Evolutionary conservation across 257 asterid species (phyloP).

Genomic region (Plantago elongata): DNA sequence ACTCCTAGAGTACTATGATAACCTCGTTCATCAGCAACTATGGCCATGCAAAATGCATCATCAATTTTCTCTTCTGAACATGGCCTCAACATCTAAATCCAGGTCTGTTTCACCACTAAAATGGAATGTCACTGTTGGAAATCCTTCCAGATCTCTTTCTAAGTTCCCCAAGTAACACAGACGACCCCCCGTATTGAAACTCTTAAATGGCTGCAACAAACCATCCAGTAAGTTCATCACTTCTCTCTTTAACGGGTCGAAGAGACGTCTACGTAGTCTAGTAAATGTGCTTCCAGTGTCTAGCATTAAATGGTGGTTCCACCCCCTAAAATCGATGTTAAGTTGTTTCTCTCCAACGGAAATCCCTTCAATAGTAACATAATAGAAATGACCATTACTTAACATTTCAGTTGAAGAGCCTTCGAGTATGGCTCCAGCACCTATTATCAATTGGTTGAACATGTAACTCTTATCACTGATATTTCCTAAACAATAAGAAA

Average conservation of each 20-base stretch:
- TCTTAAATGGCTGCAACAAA: not conserved
- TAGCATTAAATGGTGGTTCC: not conserved
- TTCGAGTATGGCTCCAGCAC: conserved; percentile 18
- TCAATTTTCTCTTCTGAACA: not conserved
- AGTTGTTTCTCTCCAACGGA: conserved; percentile 9
- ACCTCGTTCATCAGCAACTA: not conserved
- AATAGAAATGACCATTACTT: not conserved
- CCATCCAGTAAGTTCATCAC: conserved; percentile 4
- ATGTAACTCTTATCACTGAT: conserved; percentile 17
- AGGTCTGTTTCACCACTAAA: conserved; percentile 1
- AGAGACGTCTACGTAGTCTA: not conserved
- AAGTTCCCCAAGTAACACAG: not conserved
- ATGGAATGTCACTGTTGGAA: conserved; percentile 1
- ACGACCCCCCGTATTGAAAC: not conserved
- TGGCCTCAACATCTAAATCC: not conserved
- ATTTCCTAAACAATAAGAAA: conserved; percentile 27
- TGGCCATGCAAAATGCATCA: conserved; percentile 6
- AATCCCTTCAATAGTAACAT: conserved; percentile 18
- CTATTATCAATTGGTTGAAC: conserved; percentile 20
- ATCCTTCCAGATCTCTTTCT: conserved; percentile 11
- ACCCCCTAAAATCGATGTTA: not conserved
- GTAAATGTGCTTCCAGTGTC: not conserved
- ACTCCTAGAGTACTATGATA: not conserved
- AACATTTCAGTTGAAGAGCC: conserved; percentile 20
- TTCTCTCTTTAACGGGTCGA: conserved; percentile 1